These are phyloP conservation scores for Nakaseomyces uthaithaninus DNA, from an alignment of 1,139 yeast genomes.

Conservation along the genomic window DNA sequence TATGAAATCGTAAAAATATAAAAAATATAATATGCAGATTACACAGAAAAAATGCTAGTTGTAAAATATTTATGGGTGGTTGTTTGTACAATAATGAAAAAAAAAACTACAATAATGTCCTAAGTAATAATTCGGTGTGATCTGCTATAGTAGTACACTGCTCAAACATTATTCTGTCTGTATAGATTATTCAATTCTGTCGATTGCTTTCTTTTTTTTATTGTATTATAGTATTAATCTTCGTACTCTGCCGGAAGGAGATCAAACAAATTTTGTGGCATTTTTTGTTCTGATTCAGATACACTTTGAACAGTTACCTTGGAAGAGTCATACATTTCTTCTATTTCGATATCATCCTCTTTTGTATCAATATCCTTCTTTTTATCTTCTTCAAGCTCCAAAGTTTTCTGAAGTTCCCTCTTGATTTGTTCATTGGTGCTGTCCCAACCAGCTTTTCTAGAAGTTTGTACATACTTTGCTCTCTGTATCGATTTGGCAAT, in stretches of 20 bases:
- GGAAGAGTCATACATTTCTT: conserved; percentile 14
- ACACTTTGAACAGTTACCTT: conserved; percentile 8
- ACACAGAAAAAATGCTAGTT: no score
- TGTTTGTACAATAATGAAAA: no score
- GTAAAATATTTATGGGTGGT: no score
- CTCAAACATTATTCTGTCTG: no score
- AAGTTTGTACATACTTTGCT: conserved; percentile 50
- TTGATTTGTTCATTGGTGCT: conserved; percentile 46
- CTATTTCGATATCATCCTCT: conserved; percentile 21
- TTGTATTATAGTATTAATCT: conserved; percentile 29
- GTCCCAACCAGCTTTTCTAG: conserved; percentile 71
- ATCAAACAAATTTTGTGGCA: conserved; percentile 38
- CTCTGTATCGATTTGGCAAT: conserved; percentile 57
- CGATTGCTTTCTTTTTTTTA: background rate
- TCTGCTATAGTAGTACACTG: no score
- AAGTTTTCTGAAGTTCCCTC: conserved; percentile 15
- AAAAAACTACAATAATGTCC: no score
- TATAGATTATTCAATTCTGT: no score
- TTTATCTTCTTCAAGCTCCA: conserved; percentile 23
- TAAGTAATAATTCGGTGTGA: no score
- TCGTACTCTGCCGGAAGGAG: conserved; percentile 43
- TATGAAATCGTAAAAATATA: no score
- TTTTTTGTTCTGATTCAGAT: conserved; percentile 12
- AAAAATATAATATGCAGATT: no score
- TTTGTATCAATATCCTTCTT: conserved; percentile 26